Base-by-base conservation (phyloP, 164 flowering plant genomes). In the Umbilicus rupestris region DNA sequence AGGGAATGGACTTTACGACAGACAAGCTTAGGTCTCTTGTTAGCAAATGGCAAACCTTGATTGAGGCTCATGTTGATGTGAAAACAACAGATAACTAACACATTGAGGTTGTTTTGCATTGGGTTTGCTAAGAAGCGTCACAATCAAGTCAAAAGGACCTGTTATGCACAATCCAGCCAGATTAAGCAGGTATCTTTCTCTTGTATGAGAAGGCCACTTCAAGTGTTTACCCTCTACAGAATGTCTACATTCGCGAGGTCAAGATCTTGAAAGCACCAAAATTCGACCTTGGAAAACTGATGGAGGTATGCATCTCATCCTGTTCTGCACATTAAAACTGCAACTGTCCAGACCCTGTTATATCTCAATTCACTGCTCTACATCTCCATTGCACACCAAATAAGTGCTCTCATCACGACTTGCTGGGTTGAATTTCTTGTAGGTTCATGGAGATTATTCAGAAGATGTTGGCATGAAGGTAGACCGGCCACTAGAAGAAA, bases 261-360 rank as follows among this genome's bases (percentile, higher is more conserved):
- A 88, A 88, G 80, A 87, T 88, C 70, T 70, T 88, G 80, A 88
- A 87, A 72, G 90, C 96, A 35, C 96, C 96, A 17, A 88, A 88
- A 71, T 86, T 88, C 70, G 88, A 88, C 73, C 85, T 88, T 69
- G 87, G 88, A 45, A 88, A 81, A 74, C 66, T 88, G 71, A 88
- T 87, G 96, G 96, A 88, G 87, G 95, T 41, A 41, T 14, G 12
- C 2, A 41, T 41, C 44, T 41, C 44, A 41, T 41, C 44, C 12
- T 41, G 44, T 10, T 6, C 44, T 7, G 16, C 12, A 41, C 10
- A 41, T 10, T 6, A 41, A 35, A 35, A 35, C 37, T 35, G 37
- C n/a, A 35, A 3, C 7, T 35, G 37, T 35, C n/a, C n/a, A n/a
- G n/a, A n/a, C n/a, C n/a, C n/a, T 35, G 37, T 35, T 35, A 35